phyloP scores from a whole-genome alignment of 176 grass and related monocot species.

The Aechmea fasciata region DNA sequence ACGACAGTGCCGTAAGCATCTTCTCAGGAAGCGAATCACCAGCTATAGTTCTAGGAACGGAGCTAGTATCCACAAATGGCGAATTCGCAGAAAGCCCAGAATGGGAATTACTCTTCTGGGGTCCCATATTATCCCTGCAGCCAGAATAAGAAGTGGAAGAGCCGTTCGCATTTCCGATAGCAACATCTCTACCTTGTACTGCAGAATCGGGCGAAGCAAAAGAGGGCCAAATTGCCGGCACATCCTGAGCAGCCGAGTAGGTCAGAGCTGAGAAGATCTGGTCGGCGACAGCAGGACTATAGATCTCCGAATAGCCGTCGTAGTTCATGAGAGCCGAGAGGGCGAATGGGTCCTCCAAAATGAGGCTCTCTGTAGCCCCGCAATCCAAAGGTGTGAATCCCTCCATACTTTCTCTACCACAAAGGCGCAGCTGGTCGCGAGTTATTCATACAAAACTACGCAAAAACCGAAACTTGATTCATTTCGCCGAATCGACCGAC shows the following conservation, averaged over 20 bases:
- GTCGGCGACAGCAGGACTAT: constrained; percentile 19
- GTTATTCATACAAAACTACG: background rate
- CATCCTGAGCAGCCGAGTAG: background rate
- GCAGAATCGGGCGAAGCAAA: background rate
- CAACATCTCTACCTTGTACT: background rate
- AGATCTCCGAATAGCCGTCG: constrained; percentile 28
- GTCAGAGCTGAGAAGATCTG: constrained; percentile 11
- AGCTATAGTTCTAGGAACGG: constrained; percentile 21
- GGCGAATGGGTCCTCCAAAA: constrained; percentile 22
- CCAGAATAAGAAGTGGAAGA: background rate
- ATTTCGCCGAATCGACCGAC: background rate
- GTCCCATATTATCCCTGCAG: constrained; percentile 9
- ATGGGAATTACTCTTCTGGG: constrained; percentile 2
- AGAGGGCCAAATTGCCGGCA: constrained; percentile 9
- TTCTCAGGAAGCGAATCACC: constrained; percentile 28
- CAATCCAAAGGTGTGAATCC: background rate
- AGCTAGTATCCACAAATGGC: background rate
- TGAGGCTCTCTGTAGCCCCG: background rate
- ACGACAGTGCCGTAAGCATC: constrained; percentile 48
- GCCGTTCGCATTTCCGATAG: background rate
- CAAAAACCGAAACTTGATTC: background rate
- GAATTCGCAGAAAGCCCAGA: background rate
- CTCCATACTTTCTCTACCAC: constrained; percentile 2
- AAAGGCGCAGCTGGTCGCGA: background rate
- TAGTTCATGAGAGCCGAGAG: constrained; percentile 25